Evolutionary conservation across 768 basidiomycete species (phyloP), one percentile per base, ranked within the genome.

Genomic region (Omphalotus guepiniiformis): DNA sequence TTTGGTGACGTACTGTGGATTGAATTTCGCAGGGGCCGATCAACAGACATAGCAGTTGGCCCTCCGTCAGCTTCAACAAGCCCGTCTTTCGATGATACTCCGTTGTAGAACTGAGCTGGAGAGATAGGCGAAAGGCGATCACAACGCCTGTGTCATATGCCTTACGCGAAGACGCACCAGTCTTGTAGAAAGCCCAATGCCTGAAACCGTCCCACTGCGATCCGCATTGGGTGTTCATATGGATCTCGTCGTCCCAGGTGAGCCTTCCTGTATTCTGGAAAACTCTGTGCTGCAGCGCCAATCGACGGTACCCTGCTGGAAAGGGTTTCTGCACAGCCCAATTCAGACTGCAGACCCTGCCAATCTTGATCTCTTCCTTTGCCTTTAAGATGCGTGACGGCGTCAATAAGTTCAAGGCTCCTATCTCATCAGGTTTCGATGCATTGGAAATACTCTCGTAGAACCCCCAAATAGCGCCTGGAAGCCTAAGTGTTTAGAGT

Each of bases 341-440:
- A 18, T 39, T 39, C 8, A 39, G n/a, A n/a, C n/a, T 22, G n/a
- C 15, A n/a, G 8, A n/a, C 21, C 12, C 11, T 39, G 38, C 38
- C 38, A 11, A 39, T n/a, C 18, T 39, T n/a, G 18, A 39, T 39
- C 21, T 39, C 38, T 8, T 22, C 21, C 18, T 22, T 39, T 12
- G 38, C 38, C 18, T 39, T 9, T 12, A 39, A 22, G 12, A 39
- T 22, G 18, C 15, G n/a, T 39, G 9, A 8, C 18, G 38, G 38
- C 38, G 38, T 39, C 38, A 39, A 39, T 9, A 39, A 18, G 38
- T 39, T 39, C 18, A 39, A 39, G 8, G 38, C 8, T 9, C 38
- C 38, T 8, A 39, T 9, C 38, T 39, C n/a, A 39, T 39, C 38
- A 8, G 65, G 66, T 27, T 66, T 32, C 9, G 30, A 32, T 32